phyloP scores from a whole-genome alignment of 495 filamentous ascomycete genomes.

The Platismatia glauca region DNA sequence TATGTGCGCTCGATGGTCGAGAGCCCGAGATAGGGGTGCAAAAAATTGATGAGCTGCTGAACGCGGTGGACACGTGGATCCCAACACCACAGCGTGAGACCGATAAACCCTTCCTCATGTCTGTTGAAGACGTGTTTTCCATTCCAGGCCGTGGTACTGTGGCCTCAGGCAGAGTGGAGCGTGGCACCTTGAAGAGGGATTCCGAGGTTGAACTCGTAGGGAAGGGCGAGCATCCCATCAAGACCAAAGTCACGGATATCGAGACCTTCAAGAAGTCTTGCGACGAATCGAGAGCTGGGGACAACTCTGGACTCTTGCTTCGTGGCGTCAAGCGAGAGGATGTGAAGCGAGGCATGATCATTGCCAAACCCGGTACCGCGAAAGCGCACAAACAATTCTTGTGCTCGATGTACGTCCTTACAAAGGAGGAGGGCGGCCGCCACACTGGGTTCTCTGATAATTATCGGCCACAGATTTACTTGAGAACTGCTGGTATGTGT shows the following conservation, averaged over 20 bases:
- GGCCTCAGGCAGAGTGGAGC: conserved; percentile 93
- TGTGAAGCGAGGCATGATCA: conserved; percentile 85
- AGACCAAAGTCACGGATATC: conserved; percentile 98
- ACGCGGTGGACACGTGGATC: conserved; percentile 92
- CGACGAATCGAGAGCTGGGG: conserved; percentile 84
- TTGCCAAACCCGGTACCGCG: conserved; percentile 64
- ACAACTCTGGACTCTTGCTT: conserved; percentile 96
- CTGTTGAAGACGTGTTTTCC: conserved; percentile 97
- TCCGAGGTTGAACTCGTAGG: conserved; percentile 88
- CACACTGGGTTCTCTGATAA: conserved; percentile 88
- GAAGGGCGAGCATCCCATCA: conserved; percentile 61
- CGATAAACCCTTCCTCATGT: conserved; percentile 98
- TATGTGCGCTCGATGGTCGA: conserved; percentile 86
- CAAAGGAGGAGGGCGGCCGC: conserved; percentile 94
- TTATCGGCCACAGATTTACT: conserved; percentile 91
- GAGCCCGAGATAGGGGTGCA: conserved; percentile 75
- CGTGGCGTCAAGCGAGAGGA: conserved; percentile 93
- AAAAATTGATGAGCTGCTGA: conserved; percentile 80
- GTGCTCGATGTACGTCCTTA: conserved; percentile 89
- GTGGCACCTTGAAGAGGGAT: conserved; percentile 85
- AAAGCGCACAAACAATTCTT: conserved; percentile 85
- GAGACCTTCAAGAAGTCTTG: conserved; percentile 99
- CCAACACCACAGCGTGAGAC: conserved; percentile 82
- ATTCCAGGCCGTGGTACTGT: conserved; percentile 97
- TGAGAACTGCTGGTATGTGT: conserved; percentile 73